Conservation (phyloP, 2,329 filamentous ascomycete genomes). For the Didymella sp. region DNA sequence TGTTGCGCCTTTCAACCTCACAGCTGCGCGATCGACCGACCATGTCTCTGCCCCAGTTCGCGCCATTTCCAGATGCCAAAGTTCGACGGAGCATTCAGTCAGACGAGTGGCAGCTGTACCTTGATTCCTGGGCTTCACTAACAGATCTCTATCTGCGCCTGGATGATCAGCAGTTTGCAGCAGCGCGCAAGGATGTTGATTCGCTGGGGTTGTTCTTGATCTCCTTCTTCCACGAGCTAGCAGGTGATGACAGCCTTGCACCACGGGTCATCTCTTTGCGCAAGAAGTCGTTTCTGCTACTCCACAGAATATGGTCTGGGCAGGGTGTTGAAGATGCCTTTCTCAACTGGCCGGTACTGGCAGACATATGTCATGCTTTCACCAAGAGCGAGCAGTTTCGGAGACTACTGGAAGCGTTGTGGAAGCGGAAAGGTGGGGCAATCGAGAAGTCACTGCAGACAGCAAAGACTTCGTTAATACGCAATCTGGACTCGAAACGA, state of each 20-base stretch:
- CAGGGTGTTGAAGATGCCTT: conserved; percentile 57
- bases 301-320: conserved; percentile 63
- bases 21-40: conserved; percentile 6
- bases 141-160: conserved; percentile 69
- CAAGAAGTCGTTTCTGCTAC: conserved; percentile 69
- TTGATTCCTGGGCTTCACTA: conserved; percentile 78
- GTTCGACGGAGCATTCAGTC: conserved; percentile 71
- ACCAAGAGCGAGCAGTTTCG: conserved; percentile 66
- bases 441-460: conserved; percentile 64
- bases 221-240: conserved; percentile 68
- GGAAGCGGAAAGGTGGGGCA: conserved; percentile 57
- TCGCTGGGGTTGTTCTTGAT: conserved; percentile 69
- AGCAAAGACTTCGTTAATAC: conserved; percentile 68
- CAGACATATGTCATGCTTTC: conserved; percentile 72
- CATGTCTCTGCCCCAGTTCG: conserved; percentile 72
- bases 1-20: neutral
- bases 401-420: conserved; percentile 58
- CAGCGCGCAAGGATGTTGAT: conserved; percentile 61
- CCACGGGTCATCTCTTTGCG: conserved; percentile 61
- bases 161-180: conserved; percentile 62
- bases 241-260: conserved; percentile 36
- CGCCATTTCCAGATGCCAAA: conserved; percentile 73
- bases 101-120: conserved; percentile 77
- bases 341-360: conserved; percentile 71
- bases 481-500: conserved; percentile 68